A percentile compares a stretch with the other conserved stretches of the same genome.
These are phyloP conservation scores for Schizochytrium sp. DNA, from an alignment of 108 stramenopile genomes.

Conservation along the genomic window DNA sequence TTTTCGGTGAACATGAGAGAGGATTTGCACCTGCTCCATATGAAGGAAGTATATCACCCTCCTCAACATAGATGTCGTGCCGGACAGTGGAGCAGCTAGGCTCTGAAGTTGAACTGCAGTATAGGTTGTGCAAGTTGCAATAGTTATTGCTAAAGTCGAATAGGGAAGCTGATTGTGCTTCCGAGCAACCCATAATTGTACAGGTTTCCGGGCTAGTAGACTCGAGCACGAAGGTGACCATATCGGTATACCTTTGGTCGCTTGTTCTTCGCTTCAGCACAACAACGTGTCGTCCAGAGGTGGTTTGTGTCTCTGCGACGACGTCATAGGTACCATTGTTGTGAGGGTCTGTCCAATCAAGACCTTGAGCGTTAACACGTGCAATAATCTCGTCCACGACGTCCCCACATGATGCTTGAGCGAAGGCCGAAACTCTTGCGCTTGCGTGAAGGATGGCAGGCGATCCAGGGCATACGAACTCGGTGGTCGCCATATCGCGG, in stretches of 20 bases:
- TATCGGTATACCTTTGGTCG: conserved; percentile 70
- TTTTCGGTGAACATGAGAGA: not conserved
- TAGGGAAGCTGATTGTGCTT: conserved; percentile 64
- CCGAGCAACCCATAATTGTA: conserved; percentile 64
- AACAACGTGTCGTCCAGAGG: conserved; percentile 11
- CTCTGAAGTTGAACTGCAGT: conserved; percentile 26
- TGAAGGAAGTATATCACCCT: not conserved
- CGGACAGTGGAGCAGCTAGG: not conserved
- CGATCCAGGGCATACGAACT: conserved; percentile 30
- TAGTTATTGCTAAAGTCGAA: conserved; percentile 69
- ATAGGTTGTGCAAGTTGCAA: conserved; percentile 68
- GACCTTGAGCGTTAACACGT: conserved; percentile 23
- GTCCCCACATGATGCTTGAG: conserved; percentile 23
- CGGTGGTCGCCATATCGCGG: not conserved
- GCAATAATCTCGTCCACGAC: conserved; percentile 60
- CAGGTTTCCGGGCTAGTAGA: not conserved
- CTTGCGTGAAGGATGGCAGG: conserved; percentile 1
- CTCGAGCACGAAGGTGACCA: conserved; percentile 49
- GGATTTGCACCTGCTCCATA: not conserved
- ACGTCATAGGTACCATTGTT: conserved; percentile 66
- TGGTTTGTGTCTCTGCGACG: conserved; percentile 1
- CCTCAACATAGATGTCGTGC: not conserved
- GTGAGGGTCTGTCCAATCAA: conserved; percentile 67
- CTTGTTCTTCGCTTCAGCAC: conserved; percentile 56
- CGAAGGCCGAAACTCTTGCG: not conserved